These are phyloP conservation scores for Verticillium nonalfalfae DNA, from an alignment of 2,329 filamentous ascomycete species.

Conservation along the genomic window DNA sequence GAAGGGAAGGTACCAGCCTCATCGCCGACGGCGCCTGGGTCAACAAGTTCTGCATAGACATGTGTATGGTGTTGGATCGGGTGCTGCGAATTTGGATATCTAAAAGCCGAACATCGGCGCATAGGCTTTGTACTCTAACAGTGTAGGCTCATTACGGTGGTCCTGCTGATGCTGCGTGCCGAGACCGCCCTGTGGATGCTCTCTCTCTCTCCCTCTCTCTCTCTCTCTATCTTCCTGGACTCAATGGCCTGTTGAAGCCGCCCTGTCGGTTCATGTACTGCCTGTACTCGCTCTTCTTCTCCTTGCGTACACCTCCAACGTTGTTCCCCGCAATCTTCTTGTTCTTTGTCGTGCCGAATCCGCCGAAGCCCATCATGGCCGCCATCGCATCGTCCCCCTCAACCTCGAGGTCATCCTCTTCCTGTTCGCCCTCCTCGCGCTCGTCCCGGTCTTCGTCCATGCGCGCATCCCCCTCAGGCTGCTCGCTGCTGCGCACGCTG, in stretches of 20 bases:
- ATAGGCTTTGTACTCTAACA: not conserved
- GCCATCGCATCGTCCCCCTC: conserved; percentile 61
- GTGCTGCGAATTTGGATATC: not conserved
- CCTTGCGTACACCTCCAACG: conserved; percentile 74
- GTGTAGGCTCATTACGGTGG: not conserved
- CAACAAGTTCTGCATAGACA: conserved; percentile 6
- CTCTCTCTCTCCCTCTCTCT: no score
- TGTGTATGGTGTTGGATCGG: not conserved
- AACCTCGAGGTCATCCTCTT: conserved; percentile 39
- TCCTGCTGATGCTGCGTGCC: not conserved
- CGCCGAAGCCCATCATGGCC: conserved; percentile 83
- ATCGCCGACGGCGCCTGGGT: conserved; percentile 13
- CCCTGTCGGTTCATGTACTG: conserved; percentile 93
- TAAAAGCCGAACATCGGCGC: not conserved
- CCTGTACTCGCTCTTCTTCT: conserved; percentile 90
- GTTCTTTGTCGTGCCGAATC: conserved; percentile 80
- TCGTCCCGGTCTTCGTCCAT: conserved; percentile 22
- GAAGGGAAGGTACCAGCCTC: conserved; percentile 25
- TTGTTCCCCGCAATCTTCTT: conserved; percentile 87
- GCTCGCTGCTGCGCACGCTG: conserved; percentile 12
- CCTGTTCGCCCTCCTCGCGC: conserved; percentile 7
- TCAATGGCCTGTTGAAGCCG: conserved; percentile 75
- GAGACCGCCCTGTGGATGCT: not conserved
- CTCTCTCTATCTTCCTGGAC: conserved; percentile 38
- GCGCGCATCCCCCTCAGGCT: conserved; percentile 10